Evolutionary conservation across 2,329 filamentous ascomycete species (phyloP), one percentile per base, ranked within the genome.

Genomic region (Dichotomopilus funicola): DNA sequence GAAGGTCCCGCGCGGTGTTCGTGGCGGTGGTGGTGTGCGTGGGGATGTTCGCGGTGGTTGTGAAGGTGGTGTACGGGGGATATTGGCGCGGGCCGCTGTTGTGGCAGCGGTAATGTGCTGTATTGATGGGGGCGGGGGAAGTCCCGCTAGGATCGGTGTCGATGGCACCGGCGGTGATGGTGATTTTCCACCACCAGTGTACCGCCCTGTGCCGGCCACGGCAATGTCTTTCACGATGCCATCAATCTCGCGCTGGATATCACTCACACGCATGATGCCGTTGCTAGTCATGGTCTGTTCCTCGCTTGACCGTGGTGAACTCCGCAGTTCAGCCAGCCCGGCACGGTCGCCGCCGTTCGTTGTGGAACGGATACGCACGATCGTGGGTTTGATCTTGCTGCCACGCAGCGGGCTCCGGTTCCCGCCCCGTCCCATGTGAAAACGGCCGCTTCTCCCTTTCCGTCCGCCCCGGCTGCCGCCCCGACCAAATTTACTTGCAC

Each of bases 381-480:
- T 60, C 13, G 61, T 62, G 13, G 46, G 44, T 46, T 59, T 63
- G 37, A 53, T 51, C 37, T 60, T 60, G 33, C 58, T 57, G 42
- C 55, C 38, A 38, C 58, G 31, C 3, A 19, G 13, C 6, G 61
- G 58, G 7, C 58, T 54, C n/a, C 56, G 54, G 55, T 52, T 11
- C 56, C 7, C 51, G 4, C 57, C 44, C 46, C 19, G 19, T 27
- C 19, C 19, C 19, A 27, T 27, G 19, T 27, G 19, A 27, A 27
- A n/a, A 31, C n/a, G 50, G 34, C 6, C 43, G 27, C 11, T 51
- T 43, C 49, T 54, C 34, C 54, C 57, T 19, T 59, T 69, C 37
- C 73, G 73, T n/a, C 65, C 63, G 33, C 65, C 64, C 11, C 69
- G 67, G 3, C 66, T 67, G 3, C 71, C 70, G 34, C 70, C 69